A percentile compares a stretch with the other conserved stretches of the same genome.
These are phyloP conservation scores for Solanum hybrid DNA, from an alignment of 305 asterid genomes.

Conservation along the genomic window DNA sequence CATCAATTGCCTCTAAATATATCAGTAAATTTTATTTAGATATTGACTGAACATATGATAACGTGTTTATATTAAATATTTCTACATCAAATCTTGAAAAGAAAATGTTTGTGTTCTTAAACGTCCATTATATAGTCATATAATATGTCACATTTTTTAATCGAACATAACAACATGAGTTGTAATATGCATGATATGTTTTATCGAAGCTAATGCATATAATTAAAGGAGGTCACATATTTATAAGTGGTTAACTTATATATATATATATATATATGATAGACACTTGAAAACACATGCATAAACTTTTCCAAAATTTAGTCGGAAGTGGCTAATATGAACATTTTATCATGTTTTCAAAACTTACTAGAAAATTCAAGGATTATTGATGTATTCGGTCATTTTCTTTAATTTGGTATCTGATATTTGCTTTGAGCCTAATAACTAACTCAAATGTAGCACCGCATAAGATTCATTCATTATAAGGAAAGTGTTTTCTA, in stretches of 20 bases:
- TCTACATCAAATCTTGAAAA: background rate
- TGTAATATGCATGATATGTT: accelerated
- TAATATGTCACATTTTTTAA: background rate
- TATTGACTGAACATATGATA: background rate
- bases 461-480: too few species aligned
- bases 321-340: too few species aligned
- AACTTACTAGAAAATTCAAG: too few species aligned
- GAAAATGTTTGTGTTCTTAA: accelerated
- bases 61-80: background rate
- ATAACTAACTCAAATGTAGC: too few species aligned
- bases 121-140: background rate
- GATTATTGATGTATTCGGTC: too few species aligned
- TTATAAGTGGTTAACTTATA: background rate
- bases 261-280: too few species aligned
- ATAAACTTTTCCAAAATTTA: too few species aligned
- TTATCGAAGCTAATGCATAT: background rate
- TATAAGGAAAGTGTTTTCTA: too few species aligned
- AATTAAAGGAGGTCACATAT: background rate
- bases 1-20: background rate
- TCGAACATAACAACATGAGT: background rate
- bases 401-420: too few species aligned
- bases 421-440: too few species aligned
- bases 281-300: too few species aligned
- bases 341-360: too few species aligned
- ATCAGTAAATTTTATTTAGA: background rate